These are phyloP conservation scores for Talaromyces islandicus DNA, from an alignment of 2,329 filamentous ascomycete genomes.

Conservation along the genomic window DNA sequence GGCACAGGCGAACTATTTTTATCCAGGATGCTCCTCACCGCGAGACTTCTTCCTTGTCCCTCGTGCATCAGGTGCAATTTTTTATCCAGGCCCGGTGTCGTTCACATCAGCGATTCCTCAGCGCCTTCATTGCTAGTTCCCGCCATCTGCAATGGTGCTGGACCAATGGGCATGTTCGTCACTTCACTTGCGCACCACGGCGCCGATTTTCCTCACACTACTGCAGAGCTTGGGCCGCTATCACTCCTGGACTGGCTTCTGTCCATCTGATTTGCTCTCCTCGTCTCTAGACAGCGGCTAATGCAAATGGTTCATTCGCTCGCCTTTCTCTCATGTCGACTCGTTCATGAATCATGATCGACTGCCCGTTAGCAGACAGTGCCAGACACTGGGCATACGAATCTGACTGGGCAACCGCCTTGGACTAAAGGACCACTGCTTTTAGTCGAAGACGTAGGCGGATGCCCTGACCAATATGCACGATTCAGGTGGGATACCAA, in stretches of 20 bases:
- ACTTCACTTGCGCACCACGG: slow-evolving; percentile 1
- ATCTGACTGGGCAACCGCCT: slow-evolving; percentile 2
- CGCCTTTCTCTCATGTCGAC: neutral
- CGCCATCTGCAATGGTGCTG: neutral
- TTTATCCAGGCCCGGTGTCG: neutral
- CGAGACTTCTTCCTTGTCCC: neutral
- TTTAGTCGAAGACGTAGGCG: neutral
- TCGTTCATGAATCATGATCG: slow-evolving; percentile 5
- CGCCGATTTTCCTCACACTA: slow-evolving; percentile 10
- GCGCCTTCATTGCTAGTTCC: slow-evolving; percentile 4
- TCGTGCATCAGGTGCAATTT: neutral
- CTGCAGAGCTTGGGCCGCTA: slow-evolving; percentile 11
- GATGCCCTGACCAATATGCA: slow-evolving; percentile 6
- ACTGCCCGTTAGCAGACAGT: neutral
- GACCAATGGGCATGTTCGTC: neutral
- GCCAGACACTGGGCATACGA: neutral
- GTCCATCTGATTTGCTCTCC: slow-evolving; percentile 7
- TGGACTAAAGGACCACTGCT: neutral
- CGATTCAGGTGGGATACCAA: neutral
- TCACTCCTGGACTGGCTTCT: slow-evolving; percentile 6
- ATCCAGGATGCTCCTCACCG: neutral
- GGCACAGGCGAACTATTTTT: neutral
- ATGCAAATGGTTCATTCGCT: slow-evolving; percentile 5
- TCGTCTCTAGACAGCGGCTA: slow-evolving; percentile 2
- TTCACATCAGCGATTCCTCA: neutral